phyloP scores from a whole-genome alignment of 176 grass and related monocot genomes.

The Triticum turgidum region DNA sequence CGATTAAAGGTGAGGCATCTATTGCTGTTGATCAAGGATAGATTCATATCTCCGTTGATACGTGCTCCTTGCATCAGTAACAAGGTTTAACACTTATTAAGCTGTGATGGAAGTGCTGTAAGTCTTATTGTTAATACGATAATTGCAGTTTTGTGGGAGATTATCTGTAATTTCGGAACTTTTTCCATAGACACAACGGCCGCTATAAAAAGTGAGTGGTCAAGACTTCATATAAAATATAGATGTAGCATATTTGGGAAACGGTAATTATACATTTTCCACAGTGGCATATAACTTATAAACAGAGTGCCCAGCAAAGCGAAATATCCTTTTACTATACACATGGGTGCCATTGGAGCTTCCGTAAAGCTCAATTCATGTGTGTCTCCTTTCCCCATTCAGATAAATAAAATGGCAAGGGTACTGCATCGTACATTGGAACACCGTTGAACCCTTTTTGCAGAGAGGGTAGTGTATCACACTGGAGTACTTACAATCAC shows the following conservation, averaged over 20 bases:
- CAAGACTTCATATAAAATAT: background rate
- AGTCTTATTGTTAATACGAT: background rate
- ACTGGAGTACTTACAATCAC: constrained; percentile 49
- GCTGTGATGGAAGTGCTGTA: background rate
- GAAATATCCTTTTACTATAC: constrained; percentile 1
- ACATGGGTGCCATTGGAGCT: background rate
- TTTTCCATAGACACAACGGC: background rate
- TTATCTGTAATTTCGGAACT: background rate
- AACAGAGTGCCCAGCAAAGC: background rate
- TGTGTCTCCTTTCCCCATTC: background rate
- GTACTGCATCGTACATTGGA: background rate
- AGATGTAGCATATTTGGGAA: background rate
- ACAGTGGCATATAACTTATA: background rate
- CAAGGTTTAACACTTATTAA: background rate
- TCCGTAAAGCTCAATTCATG: constrained; percentile 8
- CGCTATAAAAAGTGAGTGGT: background rate
- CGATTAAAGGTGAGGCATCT: background rate
- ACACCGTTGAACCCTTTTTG: background rate
- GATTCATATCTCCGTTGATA: background rate
- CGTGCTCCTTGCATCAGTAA: background rate
- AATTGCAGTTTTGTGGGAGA: background rate
- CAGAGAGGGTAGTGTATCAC: background rate
- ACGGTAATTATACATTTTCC: background rate
- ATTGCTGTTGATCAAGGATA: background rate
- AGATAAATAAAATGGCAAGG: constrained; percentile 5